Conservation (phyloP, 1,139 yeast genomes). For the Zygosaccharomyces pseudobailii region DNA sequence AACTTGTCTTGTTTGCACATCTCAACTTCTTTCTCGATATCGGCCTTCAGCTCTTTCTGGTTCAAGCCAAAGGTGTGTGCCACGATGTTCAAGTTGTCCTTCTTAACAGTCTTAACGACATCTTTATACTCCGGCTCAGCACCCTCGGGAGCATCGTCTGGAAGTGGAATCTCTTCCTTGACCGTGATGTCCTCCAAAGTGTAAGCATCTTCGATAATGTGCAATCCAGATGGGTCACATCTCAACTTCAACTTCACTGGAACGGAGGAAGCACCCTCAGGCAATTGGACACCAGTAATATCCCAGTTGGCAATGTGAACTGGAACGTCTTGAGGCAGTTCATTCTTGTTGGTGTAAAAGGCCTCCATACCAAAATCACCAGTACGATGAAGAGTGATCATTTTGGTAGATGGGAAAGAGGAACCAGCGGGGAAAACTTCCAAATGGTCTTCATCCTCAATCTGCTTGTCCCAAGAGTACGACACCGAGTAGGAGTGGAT, state of each 20-base stretch:
- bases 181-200: conserved; percentile 88
- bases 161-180: conserved; percentile 71
- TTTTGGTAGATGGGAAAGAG: conserved; percentile 89
- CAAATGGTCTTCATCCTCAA: conserved; percentile 79
- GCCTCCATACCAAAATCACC: conserved; percentile 87
- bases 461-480: conserved; percentile 92
- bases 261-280: conserved; percentile 70
- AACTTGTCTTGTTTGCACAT: conserved; percentile 88
- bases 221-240: conserved; percentile 95
- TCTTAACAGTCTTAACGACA: conserved; percentile 92
- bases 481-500: conserved; percentile 88
- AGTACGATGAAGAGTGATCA: conserved; percentile 88
- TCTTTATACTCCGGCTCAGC: conserved; percentile 85
- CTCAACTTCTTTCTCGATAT: conserved; percentile 77
- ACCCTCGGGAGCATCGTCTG: conserved; percentile 52
- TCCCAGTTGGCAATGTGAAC: conserved; percentile 79
- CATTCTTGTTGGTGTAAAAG: conserved; percentile 69
- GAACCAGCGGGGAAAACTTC: conserved; percentile 98
- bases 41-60: conserved; percentile 50
- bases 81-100: conserved; percentile 63
- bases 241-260: conserved; percentile 92
- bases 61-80: conserved; percentile 65
- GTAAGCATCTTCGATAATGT: conserved; percentile 90
- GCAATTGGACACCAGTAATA: conserved; percentile 76
- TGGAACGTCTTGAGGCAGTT: conserved; percentile 65